A percentile compares a stretch with the other conserved stretches of the same genome.
Conservation (phyloP, 2,329 filamentous ascomycete genomes). For the Alternaria panax region DNA sequence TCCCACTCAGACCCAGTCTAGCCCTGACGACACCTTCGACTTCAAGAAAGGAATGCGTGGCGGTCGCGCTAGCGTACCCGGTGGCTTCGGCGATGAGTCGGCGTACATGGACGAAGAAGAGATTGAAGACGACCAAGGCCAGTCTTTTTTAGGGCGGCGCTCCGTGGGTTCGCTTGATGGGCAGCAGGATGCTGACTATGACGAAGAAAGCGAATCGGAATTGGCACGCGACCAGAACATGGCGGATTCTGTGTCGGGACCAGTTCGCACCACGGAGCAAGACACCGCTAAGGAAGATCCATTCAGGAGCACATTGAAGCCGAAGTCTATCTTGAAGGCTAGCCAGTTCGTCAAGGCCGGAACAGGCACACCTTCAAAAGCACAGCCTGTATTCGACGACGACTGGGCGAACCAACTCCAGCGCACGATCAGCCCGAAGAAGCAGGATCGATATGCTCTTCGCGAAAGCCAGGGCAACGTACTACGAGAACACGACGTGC, state of each 20-base stretch:
- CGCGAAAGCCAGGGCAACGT: constrained; percentile 69
- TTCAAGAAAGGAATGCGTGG: constrained; percentile 61
- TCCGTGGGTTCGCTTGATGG: constrained; percentile 78
- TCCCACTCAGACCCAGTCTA: constrained; percentile 51
- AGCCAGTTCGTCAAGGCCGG: constrained; percentile 41
- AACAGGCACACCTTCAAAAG: constrained; percentile 63
- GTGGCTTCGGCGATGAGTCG: constrained; percentile 75
- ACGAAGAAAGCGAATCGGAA: constrained; percentile 74
- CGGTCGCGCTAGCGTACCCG: constrained; percentile 68
- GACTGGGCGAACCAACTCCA: constrained; percentile 95
- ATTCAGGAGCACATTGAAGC: constrained; percentile 47
- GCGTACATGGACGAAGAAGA: constrained; percentile 64
- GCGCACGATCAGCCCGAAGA: constrained; percentile 91
- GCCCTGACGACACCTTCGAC: constrained; percentile 63
- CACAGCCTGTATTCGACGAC: constrained; percentile 67
- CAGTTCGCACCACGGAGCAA: constrained; percentile 80
- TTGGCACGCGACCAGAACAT: constrained; percentile 74
- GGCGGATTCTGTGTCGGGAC: constrained; percentile 78
- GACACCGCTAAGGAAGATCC: constrained; percentile 49
- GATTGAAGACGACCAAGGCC: constrained; percentile 54
- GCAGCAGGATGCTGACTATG: constrained; percentile 67
- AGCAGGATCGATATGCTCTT: constrained; percentile 82
- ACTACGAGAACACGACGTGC: constrained; percentile 58
- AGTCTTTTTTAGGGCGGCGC: constrained; percentile 94
- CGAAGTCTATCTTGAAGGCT: constrained; percentile 60